Evolutionary conservation across 306 rosid genomes (phyloP), one percentile per base, ranked within the genome.

Genomic region (Cicer yamashitae): DNA sequence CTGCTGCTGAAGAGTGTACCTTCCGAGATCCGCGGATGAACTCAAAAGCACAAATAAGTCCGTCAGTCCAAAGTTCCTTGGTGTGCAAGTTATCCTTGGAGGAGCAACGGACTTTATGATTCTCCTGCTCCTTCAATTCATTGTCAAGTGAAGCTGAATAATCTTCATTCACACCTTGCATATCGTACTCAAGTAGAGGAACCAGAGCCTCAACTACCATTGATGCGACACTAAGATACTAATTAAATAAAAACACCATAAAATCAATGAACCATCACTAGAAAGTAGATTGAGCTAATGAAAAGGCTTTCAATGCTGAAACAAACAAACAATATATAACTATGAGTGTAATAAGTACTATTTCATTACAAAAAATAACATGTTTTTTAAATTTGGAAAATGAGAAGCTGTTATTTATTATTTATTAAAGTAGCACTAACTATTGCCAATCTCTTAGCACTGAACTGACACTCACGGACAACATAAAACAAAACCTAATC

Each of bases 31-130:
- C 59, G 1, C 50, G 79, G 78, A 86, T 57, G 38, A 84, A 82
- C 56, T 90, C 91, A 54, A 90, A 88, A 11, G 96, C 96, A 82
- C 88, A 88, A 63, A 86, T 86, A 56, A 86, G 87, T 59, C 96
- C 91, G 53, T 86, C 75, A 46, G 80, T 86, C 96, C 92, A 90
- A 71, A 84, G 84, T 73, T 71, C 90, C 46, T 67, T 71, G 0
- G 14, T 61, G 7, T 43, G 81, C 62, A 54, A 68, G 56, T 15
- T 76, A 68, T 73, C 82, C 56, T 22, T 64, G 6, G 66, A 22
- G 12, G 71, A 52, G 39, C 22, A 69, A 18, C 12, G 50, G 58
- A 8, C 40, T 79, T 39, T 79, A 7, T 60, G 77, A 50, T 71
- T 73, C 75, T 22, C 77, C 52, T 66, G 76, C 18, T 85, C 76